A percentile compares a stretch with the other conserved stretches of the same genome.
Evolutionary conservation across 2,329 filamentous ascomycete genomes (phyloP).

Genomic region (Talaromyces marneffei): DNA sequence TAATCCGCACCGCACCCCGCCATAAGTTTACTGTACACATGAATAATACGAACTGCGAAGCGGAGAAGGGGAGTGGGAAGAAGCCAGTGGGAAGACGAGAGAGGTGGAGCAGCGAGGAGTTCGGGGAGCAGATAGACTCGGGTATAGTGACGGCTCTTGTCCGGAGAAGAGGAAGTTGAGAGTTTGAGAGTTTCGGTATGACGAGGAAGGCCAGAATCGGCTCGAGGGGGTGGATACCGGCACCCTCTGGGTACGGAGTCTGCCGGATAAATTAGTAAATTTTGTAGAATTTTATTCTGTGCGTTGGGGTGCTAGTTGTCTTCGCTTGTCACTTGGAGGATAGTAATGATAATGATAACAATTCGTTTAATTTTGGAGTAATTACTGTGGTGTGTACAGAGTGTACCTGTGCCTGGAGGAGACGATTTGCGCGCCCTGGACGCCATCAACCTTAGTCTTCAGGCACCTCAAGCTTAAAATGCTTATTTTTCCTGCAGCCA

Average conservation of each 20-base stretch:
- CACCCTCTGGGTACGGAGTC: background rate
- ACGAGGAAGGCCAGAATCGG: background rate
- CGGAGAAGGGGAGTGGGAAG: background rate
- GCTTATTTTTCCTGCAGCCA: background rate
- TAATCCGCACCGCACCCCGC: background rate
- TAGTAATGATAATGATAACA: too few relatives aligned
- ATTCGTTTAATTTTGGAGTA: background rate
- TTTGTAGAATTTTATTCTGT: background rate
- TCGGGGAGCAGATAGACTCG: background rate
- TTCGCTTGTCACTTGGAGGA: too few relatives aligned
- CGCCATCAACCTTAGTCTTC: background rate
- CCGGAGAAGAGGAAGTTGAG: background rate
- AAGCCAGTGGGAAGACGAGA: background rate
- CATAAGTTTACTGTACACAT: background rate
- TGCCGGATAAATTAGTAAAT: background rate
- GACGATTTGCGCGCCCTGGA: background rate
- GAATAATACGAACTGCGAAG: background rate
- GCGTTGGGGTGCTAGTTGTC: background rate
- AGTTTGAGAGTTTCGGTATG: background rate
- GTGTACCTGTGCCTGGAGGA: too few relatives aligned
- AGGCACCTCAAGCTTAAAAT: background rate
- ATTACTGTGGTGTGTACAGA: too few relatives aligned
- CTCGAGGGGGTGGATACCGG: background rate
- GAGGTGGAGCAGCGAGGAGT: background rate
- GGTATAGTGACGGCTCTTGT: background rate